These are phyloP conservation scores for Chrysosporium keratinophilum DNA, from an alignment of 2,329 filamentous ascomycete species.

Conservation along the genomic window DNA sequence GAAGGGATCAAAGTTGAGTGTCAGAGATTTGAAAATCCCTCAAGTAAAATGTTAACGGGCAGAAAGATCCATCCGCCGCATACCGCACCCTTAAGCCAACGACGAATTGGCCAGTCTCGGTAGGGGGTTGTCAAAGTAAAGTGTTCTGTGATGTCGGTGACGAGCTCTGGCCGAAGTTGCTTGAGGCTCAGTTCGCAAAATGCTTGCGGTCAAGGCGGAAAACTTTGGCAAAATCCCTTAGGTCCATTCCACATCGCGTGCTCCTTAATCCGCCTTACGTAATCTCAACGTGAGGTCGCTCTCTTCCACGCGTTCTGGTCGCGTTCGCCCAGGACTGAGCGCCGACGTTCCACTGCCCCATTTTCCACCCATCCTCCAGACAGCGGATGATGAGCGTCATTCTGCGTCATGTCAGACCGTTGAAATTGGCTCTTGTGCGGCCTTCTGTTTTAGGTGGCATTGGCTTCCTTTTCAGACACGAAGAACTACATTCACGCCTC, in stretches of 20 bases:
- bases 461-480: neutral
- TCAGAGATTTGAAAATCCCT: constrained; percentile 11
- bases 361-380: neutral
- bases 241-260: too few relatives aligned
- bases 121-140: neutral
- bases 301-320: neutral
- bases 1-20: constrained; percentile 3
- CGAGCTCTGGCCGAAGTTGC: too few relatives aligned
- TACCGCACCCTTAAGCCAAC: neutral
- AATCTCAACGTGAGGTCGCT: neutral
- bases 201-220: constrained; percentile 1
- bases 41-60: neutral
- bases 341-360: constrained; percentile 1
- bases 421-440: constrained; percentile 1
- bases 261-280: too few relatives aligned
- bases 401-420: constrained; percentile 3
- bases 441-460: neutral
- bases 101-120: neutral
- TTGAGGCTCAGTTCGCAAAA: neutral
- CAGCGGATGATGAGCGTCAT: constrained; percentile 13
- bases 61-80: neutral
- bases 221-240: neutral
- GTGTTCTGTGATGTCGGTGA: too few relatives aligned
- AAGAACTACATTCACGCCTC: neutral
- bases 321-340: constrained; percentile 12